These are phyloP conservation scores for Podospora anserina DNA, from an alignment of 495 filamentous ascomycete genomes.

Conservation along the genomic window DNA sequence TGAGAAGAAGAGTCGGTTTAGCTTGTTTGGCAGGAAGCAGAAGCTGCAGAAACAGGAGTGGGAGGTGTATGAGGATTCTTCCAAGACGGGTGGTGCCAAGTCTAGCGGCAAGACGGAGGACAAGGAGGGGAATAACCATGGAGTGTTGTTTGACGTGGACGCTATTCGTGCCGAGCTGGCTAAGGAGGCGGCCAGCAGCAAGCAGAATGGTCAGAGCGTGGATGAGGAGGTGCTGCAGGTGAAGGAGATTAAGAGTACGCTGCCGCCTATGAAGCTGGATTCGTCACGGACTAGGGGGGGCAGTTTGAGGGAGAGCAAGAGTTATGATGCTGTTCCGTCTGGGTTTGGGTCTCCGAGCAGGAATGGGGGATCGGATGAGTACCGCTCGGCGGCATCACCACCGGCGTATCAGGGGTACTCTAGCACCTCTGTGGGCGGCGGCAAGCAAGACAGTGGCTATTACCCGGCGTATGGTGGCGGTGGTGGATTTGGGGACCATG, in stretches of 20 bases:
- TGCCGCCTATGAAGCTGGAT: constrained; percentile 85
- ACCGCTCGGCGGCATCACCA: background rate
- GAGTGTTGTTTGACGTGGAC: constrained; percentile 91
- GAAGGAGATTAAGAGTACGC: constrained; percentile 78
- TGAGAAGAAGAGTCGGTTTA: constrained; percentile 52
- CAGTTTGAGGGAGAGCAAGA: constrained; percentile 50
- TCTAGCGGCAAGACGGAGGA: constrained; percentile 40
- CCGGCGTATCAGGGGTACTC: constrained; percentile 17
- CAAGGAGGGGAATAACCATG: constrained; percentile 46
- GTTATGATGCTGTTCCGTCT: constrained; percentile 31
- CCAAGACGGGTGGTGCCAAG: constrained; percentile 25
- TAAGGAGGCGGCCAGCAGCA: constrained; percentile 50
- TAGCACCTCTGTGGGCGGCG: constrained; percentile 21
- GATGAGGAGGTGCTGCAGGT: constrained; percentile 57
- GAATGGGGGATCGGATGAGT: background rate
- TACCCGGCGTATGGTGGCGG: constrained; percentile 16
- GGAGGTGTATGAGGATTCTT: constrained; percentile 80
- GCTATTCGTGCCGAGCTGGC: constrained; percentile 86
- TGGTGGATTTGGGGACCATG: constrained; percentile 16
- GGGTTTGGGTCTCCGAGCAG: background rate
- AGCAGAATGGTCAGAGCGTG: constrained; percentile 15
- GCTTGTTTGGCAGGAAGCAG: constrained; percentile 76
- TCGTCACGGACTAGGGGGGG: constrained; percentile 39
- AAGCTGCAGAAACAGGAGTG: constrained; percentile 74
- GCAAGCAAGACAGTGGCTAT: constrained; percentile 12